A percentile compares a stretch with the other conserved stretches of the same genome.
Conservation (phyloP, 345 rosid genomes). For the Citrus reticulata region DNA sequence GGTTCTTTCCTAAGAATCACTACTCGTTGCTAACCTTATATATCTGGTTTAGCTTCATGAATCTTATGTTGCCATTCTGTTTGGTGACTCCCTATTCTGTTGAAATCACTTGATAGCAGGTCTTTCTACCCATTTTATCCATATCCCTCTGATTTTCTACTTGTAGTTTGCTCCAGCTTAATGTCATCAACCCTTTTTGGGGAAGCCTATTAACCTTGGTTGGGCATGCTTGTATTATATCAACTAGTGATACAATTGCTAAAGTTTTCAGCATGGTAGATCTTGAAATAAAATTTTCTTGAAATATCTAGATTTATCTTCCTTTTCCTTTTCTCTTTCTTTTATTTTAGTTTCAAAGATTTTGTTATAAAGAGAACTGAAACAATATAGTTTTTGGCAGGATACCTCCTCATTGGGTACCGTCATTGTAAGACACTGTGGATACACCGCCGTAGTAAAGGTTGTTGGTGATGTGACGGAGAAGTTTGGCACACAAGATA, state of each 20-base stretch:
- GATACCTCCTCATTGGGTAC: slow-evolving; percentile 52
- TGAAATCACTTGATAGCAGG: neutral
- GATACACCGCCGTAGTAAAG: slow-evolving; percentile 51
- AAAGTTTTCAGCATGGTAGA: slow-evolving; percentile 5
- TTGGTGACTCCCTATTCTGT: neutral
- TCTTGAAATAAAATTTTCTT: neutral
- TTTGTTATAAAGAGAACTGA: slow-evolving; percentile 3
- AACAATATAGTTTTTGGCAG: slow-evolving; percentile 25
- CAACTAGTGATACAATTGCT: slow-evolving; percentile 8
- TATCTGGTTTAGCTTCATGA: neutral
- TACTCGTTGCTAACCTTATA: neutral
- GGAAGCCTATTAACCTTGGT: slow-evolving; percentile 12
- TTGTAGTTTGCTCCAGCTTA: slow-evolving; percentile 1
- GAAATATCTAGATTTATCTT: neutral
- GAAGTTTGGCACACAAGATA: slow-evolving; percentile 29
- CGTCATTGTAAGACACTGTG: slow-evolving; percentile 57
- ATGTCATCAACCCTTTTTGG: neutral
- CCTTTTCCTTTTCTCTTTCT: neutral
- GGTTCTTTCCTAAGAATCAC: neutral
- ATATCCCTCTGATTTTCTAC: neutral
- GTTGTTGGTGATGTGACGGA: slow-evolving; percentile 48
- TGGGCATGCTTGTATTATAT: slow-evolving; percentile 9
- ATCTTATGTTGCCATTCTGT: neutral
- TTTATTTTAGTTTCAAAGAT: neutral
- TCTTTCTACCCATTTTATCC: neutral